Percentiles rank a stretch among this genome's conserved stretches.
These are phyloP conservation scores for Mycena floridula DNA, from an alignment of 768 basidiomycete species.

Conservation along the genomic window DNA sequence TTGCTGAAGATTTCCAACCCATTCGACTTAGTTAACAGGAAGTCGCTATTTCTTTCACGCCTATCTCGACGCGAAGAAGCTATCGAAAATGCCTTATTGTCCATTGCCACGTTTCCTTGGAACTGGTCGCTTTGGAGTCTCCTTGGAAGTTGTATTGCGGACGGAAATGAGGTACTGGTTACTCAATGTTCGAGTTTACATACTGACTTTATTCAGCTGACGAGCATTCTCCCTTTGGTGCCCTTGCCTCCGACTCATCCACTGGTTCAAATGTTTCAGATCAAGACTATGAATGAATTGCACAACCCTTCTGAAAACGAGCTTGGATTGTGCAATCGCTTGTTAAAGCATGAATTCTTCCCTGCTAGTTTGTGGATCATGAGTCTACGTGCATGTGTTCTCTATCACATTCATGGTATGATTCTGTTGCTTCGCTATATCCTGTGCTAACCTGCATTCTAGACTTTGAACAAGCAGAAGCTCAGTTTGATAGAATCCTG, in stretches of 20 bases:
- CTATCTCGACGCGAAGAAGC: conserved; percentile 80
- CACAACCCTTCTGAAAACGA: conserved; percentile 87
- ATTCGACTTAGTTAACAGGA: conserved; percentile 37
- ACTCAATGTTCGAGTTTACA: conserved; percentile 1
- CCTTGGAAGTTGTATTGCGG: conserved; percentile 71
- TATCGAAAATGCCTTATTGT: conserved; percentile 71
- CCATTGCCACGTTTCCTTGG: conserved; percentile 77
- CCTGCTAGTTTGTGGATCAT: conserved; percentile 81
- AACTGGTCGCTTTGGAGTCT: conserved; percentile 94
- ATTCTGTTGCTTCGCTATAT: conserved; percentile 5
- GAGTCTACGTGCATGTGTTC: conserved; percentile 77
- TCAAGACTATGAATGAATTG: conserved; percentile 84
- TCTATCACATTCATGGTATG: conserved; percentile 89
- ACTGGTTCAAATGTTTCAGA: conserved; percentile 66
- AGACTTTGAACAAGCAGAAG: conserved; percentile 88
- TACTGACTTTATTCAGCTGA: conserved; percentile 27
- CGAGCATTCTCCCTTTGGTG: conserved; percentile 40
- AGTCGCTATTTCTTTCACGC: conserved; percentile 77
- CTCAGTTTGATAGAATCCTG: conserved; percentile 80
- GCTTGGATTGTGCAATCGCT: conserved; percentile 70
- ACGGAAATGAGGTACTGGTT: conserved; percentile 73
- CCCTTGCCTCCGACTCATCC: conserved; percentile 42
- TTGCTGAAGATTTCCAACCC: conserved; percentile 3
- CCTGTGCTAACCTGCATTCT: conserved; percentile 3
- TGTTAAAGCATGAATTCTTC: conserved; percentile 68